Percentiles rank a stretch among this genome's conserved stretches.
Evolutionary conservation across 2,329 filamentous ascomycete species (phyloP).

Genomic region (Thelonectria olida): DNA sequence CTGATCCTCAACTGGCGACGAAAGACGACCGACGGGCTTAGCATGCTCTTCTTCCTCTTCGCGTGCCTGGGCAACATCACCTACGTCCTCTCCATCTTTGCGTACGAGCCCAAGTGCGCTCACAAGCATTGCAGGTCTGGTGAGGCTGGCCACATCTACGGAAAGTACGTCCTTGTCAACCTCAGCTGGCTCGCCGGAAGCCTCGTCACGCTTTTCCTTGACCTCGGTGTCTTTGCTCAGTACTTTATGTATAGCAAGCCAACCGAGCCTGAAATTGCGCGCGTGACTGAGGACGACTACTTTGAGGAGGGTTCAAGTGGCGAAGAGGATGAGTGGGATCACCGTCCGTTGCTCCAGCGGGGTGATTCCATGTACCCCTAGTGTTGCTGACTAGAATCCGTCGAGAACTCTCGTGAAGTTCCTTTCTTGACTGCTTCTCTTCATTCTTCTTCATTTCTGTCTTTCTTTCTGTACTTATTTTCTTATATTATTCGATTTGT

Average conservation of each 20-base stretch:
- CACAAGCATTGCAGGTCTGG: constrained; percentile 66
- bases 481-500: constrained; percentile 4
- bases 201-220: constrained; percentile 84
- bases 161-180: constrained; percentile 87
- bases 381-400: not conserved
- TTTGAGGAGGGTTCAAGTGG: constrained; percentile 39
- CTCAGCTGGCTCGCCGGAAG: constrained; percentile 91
- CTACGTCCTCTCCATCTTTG: constrained; percentile 91
- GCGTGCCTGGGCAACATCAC: constrained; percentile 95
- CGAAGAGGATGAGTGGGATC: constrained; percentile 48
- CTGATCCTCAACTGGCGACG: constrained; percentile 90
- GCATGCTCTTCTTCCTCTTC: constrained; percentile 95
- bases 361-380: constrained; percentile 42
- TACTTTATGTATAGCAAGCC: constrained; percentile 82
- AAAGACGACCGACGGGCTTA: constrained; percentile 92
- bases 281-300: constrained; percentile 39
- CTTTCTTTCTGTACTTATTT: constrained; percentile 17
- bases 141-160: constrained; percentile 75
- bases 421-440: not conserved
- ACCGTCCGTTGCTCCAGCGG: constrained; percentile 49
- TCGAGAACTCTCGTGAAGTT: not conserved
- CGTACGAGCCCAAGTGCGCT: constrained; percentile 80
- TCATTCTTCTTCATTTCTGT: constrained; percentile 15
- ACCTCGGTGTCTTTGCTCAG: constrained; percentile 87
- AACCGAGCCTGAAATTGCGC: constrained; percentile 45